phyloP scores from a whole-genome alignment of 495 filamentous ascomycete genomes.

The Neurospora discreta region DNA sequence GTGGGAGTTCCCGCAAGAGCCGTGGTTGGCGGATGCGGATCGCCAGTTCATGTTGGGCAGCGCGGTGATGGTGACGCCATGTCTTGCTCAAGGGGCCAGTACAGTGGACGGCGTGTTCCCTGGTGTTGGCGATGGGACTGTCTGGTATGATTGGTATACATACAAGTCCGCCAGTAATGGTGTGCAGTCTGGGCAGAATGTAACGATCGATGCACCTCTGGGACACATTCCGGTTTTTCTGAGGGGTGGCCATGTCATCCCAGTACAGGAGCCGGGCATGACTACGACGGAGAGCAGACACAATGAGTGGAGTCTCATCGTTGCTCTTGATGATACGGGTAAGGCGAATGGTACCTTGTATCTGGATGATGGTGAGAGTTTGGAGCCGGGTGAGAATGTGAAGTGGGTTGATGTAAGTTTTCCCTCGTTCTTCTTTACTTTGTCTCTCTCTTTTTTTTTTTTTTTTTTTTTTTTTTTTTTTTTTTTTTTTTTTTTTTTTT shows the following conservation, averaged over 20 bases:
- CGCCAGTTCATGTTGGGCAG: conserved; percentile 70
- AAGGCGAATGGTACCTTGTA: conserved; percentile 59
- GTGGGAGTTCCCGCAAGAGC: conserved; percentile 78
- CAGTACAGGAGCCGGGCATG: conserved; percentile 59
- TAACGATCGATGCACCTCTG: conserved; percentile 62
- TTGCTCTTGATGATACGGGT: conserved; percentile 46
- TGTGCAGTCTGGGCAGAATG: conserved; percentile 47
- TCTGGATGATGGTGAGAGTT: conserved; percentile 72
- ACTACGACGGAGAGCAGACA: conserved; percentile 54
- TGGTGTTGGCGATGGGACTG: conserved; percentile 39
- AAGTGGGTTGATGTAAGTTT: conserved; percentile 43
- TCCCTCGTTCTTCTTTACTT: neutral
- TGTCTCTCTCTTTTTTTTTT: too few relatives aligned
- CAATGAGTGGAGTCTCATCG: conserved; percentile 60
- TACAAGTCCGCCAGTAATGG: conserved; percentile 37
- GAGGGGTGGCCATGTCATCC: conserved; percentile 58
- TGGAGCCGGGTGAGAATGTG: conserved; percentile 42
- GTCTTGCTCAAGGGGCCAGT: conserved; percentile 52
- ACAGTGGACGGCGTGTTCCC: conserved; percentile 71
- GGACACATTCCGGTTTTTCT: conserved; percentile 72
- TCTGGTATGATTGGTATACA: conserved; percentile 84
- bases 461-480: too few relatives aligned
- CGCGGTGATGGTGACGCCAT: conserved; percentile 60
- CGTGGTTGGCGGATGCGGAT: conserved; percentile 53
- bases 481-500: too few relatives aligned